Evolutionary conservation across 805 yeast species (phyloP).

Genomic region (Wickerhamiella bombiphila): DNA sequence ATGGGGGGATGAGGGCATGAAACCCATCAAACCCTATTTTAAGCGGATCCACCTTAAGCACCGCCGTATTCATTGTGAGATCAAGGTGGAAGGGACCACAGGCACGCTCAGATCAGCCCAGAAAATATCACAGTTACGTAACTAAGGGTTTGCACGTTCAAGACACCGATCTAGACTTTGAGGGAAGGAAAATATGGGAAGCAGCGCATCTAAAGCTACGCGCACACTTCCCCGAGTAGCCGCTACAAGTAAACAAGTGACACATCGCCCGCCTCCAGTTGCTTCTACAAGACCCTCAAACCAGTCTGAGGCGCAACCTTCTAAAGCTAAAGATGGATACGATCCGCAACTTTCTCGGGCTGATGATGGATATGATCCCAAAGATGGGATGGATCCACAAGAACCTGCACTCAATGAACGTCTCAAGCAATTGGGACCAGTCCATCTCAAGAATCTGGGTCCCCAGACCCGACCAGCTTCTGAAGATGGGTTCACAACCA

Average conservation of each 20-base stretch:
- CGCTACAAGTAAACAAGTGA: too few relatives aligned
- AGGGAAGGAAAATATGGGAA: too few relatives aligned
- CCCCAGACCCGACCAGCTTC: conserved; percentile 12
- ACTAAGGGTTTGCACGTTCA: not conserved
- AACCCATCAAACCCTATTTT: conserved; percentile 35
- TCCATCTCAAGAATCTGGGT: conserved; percentile 7
- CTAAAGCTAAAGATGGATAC: too few relatives aligned
- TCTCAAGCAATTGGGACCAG: conserved; percentile 16
- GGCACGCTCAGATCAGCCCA: not conserved
- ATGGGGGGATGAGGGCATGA: conserved; percentile 18
- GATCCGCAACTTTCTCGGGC: too few relatives aligned
- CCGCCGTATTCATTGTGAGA: conserved; percentile 23
- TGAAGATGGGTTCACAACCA: conserved; percentile 14
- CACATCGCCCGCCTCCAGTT: too few relatives aligned
- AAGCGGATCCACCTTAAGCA: conserved; percentile 41
- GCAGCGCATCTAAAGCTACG: not conserved
- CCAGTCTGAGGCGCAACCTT: too few relatives aligned
- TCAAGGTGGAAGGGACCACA: not conserved
- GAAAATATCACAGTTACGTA: conserved; percentile 1
- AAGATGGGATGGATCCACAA: not conserved
- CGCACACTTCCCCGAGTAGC: not conserved
- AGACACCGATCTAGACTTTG: too few relatives aligned
- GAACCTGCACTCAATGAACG: conserved; percentile 4
- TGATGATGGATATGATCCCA: too few relatives aligned
- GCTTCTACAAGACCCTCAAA: too few relatives aligned